phyloP scores from a whole-genome alignment of 768 basidiomycete genomes.

The Pulveroboletus frians region DNA sequence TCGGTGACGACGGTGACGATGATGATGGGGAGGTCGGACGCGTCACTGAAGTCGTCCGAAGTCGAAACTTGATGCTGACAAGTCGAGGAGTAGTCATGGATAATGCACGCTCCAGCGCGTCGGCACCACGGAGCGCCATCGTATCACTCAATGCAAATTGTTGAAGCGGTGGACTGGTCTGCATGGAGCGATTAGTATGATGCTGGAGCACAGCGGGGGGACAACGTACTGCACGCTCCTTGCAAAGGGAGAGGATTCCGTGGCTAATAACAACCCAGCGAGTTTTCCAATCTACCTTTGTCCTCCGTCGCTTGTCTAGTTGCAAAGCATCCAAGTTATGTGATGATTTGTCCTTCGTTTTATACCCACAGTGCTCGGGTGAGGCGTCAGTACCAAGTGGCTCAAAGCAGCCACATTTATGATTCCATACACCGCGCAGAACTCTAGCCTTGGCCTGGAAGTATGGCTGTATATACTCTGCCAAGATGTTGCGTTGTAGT shows the following conservation, averaged over 20 bases:
- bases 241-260: conserved; percentile 51
- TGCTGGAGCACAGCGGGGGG: conserved; percentile 2
- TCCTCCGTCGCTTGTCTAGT: conserved; percentile 26
- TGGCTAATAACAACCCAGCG: conserved; percentile 59
- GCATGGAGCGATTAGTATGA: conserved; percentile 4
- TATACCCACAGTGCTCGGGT: neutral
- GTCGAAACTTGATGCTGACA: conserved; percentile 39
- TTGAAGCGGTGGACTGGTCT: conserved; percentile 40
- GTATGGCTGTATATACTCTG: conserved; percentile 52
- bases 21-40: conserved; percentile 13
- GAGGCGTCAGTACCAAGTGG: conserved; percentile 10
- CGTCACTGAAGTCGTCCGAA: neutral
- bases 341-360: conserved; percentile 13
- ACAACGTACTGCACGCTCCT: conserved; percentile 44
- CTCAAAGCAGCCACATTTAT: conserved; percentile 27
- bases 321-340: conserved; percentile 5
- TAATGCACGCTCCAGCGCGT: conserved; percentile 35
- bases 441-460: conserved; percentile 52
- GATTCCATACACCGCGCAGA: conserved; percentile 40
- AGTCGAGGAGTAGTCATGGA: conserved; percentile 26
- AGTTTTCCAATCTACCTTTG: conserved; percentile 55
- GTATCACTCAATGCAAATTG: conserved; percentile 38
- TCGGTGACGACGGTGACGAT: conserved; percentile 25
- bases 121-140: conserved; percentile 39
- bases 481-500: conserved; percentile 38